Percentiles rank a stretch among this genome's conserved stretches.
These are phyloP conservation scores for Acanthamoeba sp. DNA, from an alignment of 208 protist genomes.

Conservation along the genomic window DNA sequence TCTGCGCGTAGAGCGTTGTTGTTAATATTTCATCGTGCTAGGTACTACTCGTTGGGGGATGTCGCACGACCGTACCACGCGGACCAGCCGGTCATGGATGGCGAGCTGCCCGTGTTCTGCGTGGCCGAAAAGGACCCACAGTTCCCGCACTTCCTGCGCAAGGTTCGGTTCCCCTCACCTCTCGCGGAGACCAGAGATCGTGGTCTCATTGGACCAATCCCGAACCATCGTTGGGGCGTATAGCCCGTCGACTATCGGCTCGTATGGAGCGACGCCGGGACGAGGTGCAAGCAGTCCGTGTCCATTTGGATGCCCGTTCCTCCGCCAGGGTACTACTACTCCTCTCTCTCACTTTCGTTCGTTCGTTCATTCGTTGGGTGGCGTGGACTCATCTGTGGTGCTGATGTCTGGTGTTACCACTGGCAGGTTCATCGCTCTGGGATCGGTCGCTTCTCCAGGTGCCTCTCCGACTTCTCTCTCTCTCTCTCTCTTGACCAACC, in stretches of 20 bases:
- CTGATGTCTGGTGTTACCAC: no score
- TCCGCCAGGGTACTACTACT: background rate
- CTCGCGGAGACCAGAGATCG: no score
- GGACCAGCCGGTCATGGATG: background rate
- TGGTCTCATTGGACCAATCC: no score
- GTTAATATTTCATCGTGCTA: background rate
- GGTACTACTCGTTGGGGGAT: slow-evolving; percentile 6
- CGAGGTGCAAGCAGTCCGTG: background rate
- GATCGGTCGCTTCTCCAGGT: background rate
- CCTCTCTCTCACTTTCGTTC: no score
- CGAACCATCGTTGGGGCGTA: background rate
- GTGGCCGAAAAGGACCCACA: slow-evolving; percentile 15
- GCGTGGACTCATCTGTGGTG: no score
- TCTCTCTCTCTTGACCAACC: background rate
- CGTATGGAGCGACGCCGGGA: background rate
- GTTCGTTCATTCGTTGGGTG: no score
- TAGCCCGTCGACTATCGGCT: slow-evolving; percentile 1
- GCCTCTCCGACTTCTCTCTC: background rate
- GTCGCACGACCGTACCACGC: slow-evolving; percentile 1
- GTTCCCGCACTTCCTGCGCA: slow-evolving; percentile 34
- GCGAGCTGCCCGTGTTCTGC: background rate
- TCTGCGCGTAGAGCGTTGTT: background rate
- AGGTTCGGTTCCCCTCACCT: background rate
- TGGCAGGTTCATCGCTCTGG: background rate
- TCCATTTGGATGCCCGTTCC: slow-evolving; percentile 15